phyloP scores from a whole-genome alignment of 768 basidiomycete genomes.

The Fomitopsis serialis region DNA sequence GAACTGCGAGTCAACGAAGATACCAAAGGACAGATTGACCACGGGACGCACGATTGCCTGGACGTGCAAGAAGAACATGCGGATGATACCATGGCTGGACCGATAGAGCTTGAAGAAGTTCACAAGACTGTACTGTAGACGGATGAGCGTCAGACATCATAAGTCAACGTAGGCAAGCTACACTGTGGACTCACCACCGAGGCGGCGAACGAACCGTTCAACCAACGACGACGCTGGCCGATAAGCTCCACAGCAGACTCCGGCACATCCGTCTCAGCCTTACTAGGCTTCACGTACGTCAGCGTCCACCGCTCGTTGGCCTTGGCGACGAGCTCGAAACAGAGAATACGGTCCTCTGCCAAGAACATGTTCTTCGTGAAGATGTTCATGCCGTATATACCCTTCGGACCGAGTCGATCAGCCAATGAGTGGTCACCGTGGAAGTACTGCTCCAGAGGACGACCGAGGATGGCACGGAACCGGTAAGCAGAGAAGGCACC shows the following conservation, averaged over 20 bases:
- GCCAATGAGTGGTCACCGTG: constrained; percentile 87
- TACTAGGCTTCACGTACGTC: constrained; percentile 91
- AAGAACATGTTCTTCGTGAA: constrained; percentile 93
- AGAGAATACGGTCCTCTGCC: constrained; percentile 94
- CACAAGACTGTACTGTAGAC: constrained; percentile 74
- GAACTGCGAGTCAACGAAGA: background rate
- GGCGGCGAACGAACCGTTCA: constrained; percentile 94
- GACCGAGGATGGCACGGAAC: constrained; percentile 86
- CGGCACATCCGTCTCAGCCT: constrained; percentile 95
- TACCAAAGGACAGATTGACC: background rate
- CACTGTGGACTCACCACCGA: constrained; percentile 62
- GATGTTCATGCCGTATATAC: constrained; percentile 95
- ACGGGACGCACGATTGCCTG: constrained; percentile 75
- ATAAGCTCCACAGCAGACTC: constrained; percentile 90
- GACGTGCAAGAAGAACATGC: constrained; percentile 96
- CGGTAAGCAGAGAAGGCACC: constrained; percentile 97
- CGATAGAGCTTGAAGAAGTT: constrained; percentile 89
- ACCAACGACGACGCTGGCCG: constrained; percentile 92
- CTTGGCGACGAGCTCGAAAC: constrained; percentile 96
- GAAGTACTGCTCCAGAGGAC: constrained; percentile 83
- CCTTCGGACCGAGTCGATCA: constrained; percentile 87
- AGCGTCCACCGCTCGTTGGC: constrained; percentile 82
- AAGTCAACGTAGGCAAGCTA: background rate
- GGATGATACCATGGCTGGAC: constrained; percentile 80
- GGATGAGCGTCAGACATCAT: background rate